phyloP scores from a whole-genome alignment of 768 basidiomycete genomes.

The Auriscalpium microsporum region DNA sequence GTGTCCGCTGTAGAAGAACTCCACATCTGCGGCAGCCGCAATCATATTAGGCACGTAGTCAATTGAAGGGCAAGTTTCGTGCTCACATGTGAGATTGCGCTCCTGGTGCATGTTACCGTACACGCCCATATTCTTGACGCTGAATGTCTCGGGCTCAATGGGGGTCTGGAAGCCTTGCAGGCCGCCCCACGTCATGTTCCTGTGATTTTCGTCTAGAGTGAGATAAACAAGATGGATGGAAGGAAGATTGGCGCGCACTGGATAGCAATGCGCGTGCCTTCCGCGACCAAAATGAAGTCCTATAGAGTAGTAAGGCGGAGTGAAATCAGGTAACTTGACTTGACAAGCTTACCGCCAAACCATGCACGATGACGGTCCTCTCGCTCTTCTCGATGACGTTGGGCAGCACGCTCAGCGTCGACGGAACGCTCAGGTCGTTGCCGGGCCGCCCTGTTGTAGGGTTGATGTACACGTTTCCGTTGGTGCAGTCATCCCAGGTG shows the following conservation, averaged over 20 bases:
- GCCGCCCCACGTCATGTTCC: constrained; percentile 30
- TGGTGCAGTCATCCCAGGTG: constrained; percentile 22
- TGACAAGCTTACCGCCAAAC: constrained; percentile 20
- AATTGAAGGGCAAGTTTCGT: neutral
- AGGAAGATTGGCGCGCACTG: constrained; percentile 17
- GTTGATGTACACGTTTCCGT: constrained; percentile 21
- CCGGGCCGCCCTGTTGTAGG: constrained; percentile 18
- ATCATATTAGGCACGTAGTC: neutral
- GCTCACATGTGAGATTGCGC: constrained; percentile 26
- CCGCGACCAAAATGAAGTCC: constrained; percentile 30
- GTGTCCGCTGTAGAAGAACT: constrained; percentile 50
- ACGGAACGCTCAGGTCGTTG: constrained; percentile 23
- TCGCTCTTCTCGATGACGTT: constrained; percentile 31
- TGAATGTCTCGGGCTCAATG: constrained; percentile 25
- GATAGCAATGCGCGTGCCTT: constrained; percentile 29
- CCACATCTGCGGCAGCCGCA: constrained; percentile 32
- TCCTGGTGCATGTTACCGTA: constrained; percentile 26
- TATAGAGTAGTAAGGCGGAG: neutral
- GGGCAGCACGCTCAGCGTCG: constrained; percentile 27
- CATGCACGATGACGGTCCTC: constrained; percentile 26
- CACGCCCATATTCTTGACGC: constrained; percentile 23
- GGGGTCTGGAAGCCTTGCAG: constrained; percentile 28
- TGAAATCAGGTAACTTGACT: no score
- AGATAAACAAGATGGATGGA: neutral
- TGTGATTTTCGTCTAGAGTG: neutral